phyloP scores from a whole-genome alignment of 2,329 filamentous ascomycete genomes.

The Xylogone sp. region DNA sequence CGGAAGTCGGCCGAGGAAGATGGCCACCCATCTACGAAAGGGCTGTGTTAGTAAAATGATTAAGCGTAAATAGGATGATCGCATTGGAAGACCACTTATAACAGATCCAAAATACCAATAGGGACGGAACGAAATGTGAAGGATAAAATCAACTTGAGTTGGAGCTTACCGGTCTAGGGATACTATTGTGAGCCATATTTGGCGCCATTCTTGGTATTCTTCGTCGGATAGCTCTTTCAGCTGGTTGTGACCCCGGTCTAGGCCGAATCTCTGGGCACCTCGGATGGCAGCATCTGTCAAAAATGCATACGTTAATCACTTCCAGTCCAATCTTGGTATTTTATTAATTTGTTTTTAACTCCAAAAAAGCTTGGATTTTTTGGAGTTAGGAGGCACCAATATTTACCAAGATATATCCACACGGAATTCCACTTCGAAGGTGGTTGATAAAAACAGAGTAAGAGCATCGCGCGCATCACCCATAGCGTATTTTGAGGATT shows the following conservation, averaged over 20 bases:
- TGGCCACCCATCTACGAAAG: conserved; percentile 9
- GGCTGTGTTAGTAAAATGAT: conserved; percentile 4
- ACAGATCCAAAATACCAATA: no score
- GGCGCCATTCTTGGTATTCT: conserved; percentile 12
- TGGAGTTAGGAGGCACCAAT: not conserved
- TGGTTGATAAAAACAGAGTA: conserved; percentile 12
- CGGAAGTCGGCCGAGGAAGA: conserved; percentile 10
- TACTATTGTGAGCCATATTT: conserved; percentile 10
- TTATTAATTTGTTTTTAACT: no score
- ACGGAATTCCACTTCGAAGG: conserved; percentile 11
- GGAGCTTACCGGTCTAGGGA: conserved; percentile 12
- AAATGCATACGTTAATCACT: not conserved
- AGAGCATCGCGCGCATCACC: conserved; percentile 13
- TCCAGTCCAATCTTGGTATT: no score
- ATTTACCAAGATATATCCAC: conserved; percentile 12
- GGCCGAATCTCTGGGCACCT: conserved; percentile 10
- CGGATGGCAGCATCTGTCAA: conserved; percentile 11
- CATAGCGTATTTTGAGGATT: conserved; percentile 12
- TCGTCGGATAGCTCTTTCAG: conserved; percentile 12
- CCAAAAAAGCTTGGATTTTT: no score
- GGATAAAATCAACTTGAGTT: conserved; percentile 1
- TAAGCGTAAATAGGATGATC: not conserved
- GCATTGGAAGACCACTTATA: no score
- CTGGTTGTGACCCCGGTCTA: conserved; percentile 9
- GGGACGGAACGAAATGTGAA: no score